These are phyloP conservation scores for Stagonosporopsis vannaccii DNA, from an alignment of 2,329 filamentous ascomycete species.

Conservation along the genomic window DNA sequence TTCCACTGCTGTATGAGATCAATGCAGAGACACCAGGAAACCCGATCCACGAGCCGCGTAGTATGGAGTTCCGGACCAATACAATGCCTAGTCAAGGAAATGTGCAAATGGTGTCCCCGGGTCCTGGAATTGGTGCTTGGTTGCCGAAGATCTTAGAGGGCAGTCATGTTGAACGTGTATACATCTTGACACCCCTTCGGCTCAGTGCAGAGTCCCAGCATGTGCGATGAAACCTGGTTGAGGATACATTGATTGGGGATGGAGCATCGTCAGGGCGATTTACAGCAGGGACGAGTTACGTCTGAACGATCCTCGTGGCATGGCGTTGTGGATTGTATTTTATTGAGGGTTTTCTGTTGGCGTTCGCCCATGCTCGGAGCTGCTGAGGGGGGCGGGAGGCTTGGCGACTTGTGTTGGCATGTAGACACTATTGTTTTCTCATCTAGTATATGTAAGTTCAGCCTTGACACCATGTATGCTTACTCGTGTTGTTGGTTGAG, in stretches of 20 bases:
- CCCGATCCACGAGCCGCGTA: slow-evolving; percentile 2
- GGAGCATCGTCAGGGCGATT: neutral
- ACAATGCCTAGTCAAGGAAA: slow-evolving; percentile 15
- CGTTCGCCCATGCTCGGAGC: neutral
- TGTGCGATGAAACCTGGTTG: slow-evolving; percentile 29
- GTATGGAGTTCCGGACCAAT: slow-evolving; percentile 16
- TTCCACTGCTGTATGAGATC: neutral
- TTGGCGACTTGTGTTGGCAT: neutral
- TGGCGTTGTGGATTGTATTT: neutral
- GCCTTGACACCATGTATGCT: neutral
- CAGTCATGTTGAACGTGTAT: slow-evolving; percentile 11
- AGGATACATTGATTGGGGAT: slow-evolving; percentile 2
- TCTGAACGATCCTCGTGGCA: neutral
- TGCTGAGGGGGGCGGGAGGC: neutral
- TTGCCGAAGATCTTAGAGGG: neutral
- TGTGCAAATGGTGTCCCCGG: slow-evolving; percentile 29
- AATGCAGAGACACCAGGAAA: slow-evolving; percentile 7
- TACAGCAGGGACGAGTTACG: neutral
- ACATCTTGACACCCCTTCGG: slow-evolving; percentile 41
- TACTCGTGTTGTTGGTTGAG: neutral
- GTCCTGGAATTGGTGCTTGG: slow-evolving; percentile 33
- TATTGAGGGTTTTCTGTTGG: neutral
- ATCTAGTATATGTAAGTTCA: neutral
- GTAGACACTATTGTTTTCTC: neutral
- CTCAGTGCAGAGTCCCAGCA: slow-evolving; percentile 41